A percentile compares a stretch with the other conserved stretches of the same genome.
phyloP scores from a whole-genome alignment of 1,284 basidiomycete genomes.

The Earliella scabrosa region DNA sequence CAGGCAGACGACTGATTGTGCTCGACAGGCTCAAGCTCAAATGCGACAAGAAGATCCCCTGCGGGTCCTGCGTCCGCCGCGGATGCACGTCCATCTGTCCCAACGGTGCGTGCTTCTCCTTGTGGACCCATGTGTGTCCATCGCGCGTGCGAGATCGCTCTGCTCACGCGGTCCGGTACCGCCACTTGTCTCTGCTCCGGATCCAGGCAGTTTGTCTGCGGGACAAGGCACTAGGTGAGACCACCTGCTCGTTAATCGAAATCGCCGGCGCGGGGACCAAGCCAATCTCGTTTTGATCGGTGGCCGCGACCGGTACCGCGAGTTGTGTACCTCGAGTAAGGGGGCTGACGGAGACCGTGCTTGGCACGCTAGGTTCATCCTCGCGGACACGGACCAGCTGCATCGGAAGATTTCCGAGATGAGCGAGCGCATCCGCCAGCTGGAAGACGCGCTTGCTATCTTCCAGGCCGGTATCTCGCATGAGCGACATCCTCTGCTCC shows the following conservation, averaged over 20 bases:
- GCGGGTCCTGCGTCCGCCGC: slow-evolving; percentile 73
- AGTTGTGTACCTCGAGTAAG: not conserved
- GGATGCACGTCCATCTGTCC: slow-evolving; percentile 79
- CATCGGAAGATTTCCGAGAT: slow-evolving; percentile 74
- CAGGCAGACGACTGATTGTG: too few species aligned
- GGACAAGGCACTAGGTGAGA: slow-evolving; percentile 37
- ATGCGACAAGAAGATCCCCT: slow-evolving; percentile 78
- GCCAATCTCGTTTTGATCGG: not conserved
- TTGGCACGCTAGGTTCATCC: slow-evolving; percentile 58
- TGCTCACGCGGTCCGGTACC: slow-evolving; percentile 54
- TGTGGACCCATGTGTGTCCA: slow-evolving; percentile 2
- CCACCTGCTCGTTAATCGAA: not conserved
- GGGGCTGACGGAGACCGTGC: not conserved
- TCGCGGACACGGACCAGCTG: slow-evolving; percentile 77
- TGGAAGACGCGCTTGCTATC: slow-evolving; percentile 74
- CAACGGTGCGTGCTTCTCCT: slow-evolving; percentile 48
- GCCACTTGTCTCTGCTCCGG: slow-evolving; percentile 37
- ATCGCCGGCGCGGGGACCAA: not conserved
- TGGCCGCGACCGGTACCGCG: not conserved
- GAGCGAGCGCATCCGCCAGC: slow-evolving; percentile 74
- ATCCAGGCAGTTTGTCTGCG: slow-evolving; percentile 34
- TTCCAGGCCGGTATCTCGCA: slow-evolving; percentile 52
- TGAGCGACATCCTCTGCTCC: slow-evolving; percentile 65
- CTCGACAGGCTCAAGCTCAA: slow-evolving; percentile 67
- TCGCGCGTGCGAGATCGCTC: not conserved